Percentiles rank a stretch among this genome's conserved stretches.
These are phyloP conservation scores for Euphorbia celastroides DNA, from an alignment of 441 rosid species.

Conservation along the genomic window DNA sequence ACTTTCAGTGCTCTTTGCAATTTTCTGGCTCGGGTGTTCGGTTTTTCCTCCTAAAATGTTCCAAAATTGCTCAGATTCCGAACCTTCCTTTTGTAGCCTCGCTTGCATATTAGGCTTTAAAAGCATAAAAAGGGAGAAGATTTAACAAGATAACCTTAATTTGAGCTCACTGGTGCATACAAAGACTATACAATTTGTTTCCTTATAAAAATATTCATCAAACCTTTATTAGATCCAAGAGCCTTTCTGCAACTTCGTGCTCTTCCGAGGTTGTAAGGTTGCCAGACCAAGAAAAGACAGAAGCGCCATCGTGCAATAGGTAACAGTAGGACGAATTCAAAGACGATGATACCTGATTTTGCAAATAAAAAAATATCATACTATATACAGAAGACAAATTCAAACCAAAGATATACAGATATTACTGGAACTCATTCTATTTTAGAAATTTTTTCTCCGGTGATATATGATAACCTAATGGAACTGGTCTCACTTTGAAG, in stretches of 20 bases:
- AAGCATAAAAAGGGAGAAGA: neutral
- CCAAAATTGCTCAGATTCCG: slow-evolving; percentile 94
- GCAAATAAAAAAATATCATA: slow-evolving; percentile 13
- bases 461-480: neutral
- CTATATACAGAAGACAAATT: neutral
- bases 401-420: neutral
- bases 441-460: neutral
- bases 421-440: no score
- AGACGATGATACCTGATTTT: slow-evolving; percentile 68
- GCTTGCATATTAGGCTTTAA: slow-evolving; percentile 74
- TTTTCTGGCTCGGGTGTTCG: slow-evolving; percentile 76
- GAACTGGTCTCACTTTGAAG: neutral
- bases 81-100: slow-evolving; percentile 87
- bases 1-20: slow-evolving; percentile 62
- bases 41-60: slow-evolving; percentile 79
- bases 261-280: slow-evolving; percentile 73
- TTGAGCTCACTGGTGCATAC: neutral
- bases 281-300: slow-evolving; percentile 90
- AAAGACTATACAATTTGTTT: no score
- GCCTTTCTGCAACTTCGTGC: slow-evolving; percentile 85
- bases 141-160: neutral
- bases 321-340: slow-evolving; percentile 91
- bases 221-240: slow-evolving; percentile 91
- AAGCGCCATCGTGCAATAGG: slow-evolving; percentile 70
- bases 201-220: slow-evolving; percentile 33